phyloP scores from a whole-genome alignment of 441 rosid species.

The Arabidopsis lyrata region DNA sequence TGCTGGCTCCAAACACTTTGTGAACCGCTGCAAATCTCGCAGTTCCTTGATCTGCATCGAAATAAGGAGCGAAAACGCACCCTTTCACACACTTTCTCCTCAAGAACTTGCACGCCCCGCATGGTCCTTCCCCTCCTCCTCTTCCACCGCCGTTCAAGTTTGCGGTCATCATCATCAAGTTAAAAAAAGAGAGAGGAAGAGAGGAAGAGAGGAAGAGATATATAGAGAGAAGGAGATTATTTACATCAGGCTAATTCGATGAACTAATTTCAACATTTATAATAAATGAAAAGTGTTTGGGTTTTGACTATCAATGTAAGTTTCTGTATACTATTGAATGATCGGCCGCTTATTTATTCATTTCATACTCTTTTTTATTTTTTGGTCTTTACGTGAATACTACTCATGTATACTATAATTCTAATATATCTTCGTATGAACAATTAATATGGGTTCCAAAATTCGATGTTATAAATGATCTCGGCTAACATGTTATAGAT shows the following conservation, averaged over 20 bases:
- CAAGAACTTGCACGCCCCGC: constrained; percentile 88
- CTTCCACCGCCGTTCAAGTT: constrained; percentile 48
- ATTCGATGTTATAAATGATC: constrained; percentile 46
- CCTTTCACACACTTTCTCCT: constrained; percentile 75
- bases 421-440: constrained; percentile 39
- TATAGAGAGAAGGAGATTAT: background rate
- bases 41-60: constrained; percentile 82
- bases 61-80: constrained; percentile 84
- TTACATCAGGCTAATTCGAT: constrained; percentile 27
- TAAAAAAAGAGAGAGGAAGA: constrained; percentile 18
- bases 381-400: constrained; percentile 44
- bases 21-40: constrained; percentile 83
- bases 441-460: constrained; percentile 45
- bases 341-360: constrained; percentile 36
- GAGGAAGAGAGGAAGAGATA: background rate
- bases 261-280: constrained; percentile 26
- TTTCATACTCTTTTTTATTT: background rate
- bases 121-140: constrained; percentile 65
- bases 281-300: constrained; percentile 34
- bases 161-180: constrained; percentile 44
- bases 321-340: constrained; percentile 38
- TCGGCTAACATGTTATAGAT: constrained; percentile 35
- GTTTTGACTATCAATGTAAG: constrained; percentile 42
- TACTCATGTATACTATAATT: constrained; percentile 37
- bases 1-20: constrained; percentile 88